Evolutionary conservation across 2,329 filamentous ascomycete genomes (phyloP), one percentile per base, ranked within the genome.

Genomic region (Penicillium sp.): DNA sequence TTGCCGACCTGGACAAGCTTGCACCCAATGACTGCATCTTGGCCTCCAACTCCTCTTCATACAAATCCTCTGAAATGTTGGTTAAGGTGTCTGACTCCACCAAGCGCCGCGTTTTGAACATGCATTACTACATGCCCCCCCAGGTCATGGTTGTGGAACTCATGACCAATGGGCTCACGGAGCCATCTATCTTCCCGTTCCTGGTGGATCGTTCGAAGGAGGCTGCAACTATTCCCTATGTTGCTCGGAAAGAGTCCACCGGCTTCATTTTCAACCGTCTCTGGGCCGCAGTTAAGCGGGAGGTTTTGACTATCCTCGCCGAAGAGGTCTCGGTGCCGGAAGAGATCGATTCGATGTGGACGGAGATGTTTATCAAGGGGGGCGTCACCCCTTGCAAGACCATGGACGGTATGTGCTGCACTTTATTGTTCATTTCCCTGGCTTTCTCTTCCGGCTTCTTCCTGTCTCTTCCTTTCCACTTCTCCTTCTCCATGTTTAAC

Each of bases 281-380:
- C 0, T 86, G 83, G 83, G 83, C 83, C 0, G 83, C 83, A 0
- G 75, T 85, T 14, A 85, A 85, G 67, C 75, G 83, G 2, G 83
- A 86, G 62, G 69, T 72, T 0, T 60, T 85, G 53, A 77, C 69
- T 0, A 81, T 85, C 9, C 61, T 85, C 2, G 73, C 79, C 0
- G 83, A 85, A 52, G 82, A 76, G 0, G 81, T 85, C 0, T 76
- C 77, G 0, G 74, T 71, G 0, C 81, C 83, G 0, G 70, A 77
- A 18, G 78, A 83, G 51, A 78, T 85, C 27, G 83, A 85, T 57
- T 63, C 63, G 1, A 65, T 85, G 6, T 85, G 80, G 76, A 62
- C 56, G 13, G 73, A 80, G 51, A 68, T 72, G 56, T 79, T 82
- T 67, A 73, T 73, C 46, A 60, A 70, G 49, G 51, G 63, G 18